phyloP scores from a whole-genome alignment of 2,329 filamentous ascomycete genomes.

The Colletotrichum lupini region DNA sequence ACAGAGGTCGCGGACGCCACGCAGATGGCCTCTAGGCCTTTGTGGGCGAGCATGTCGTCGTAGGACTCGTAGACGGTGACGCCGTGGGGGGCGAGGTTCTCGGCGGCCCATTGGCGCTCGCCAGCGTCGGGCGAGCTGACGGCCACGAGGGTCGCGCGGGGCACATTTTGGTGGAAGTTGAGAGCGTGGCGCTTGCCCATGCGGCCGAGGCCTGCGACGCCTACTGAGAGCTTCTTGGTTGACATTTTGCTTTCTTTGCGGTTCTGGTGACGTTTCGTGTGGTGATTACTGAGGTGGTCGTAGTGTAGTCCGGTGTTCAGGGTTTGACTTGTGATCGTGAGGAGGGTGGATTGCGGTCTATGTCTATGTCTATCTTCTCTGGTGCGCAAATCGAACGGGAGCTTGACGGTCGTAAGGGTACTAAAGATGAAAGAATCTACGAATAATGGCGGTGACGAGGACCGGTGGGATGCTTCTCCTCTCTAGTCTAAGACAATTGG shows the following conservation, averaged over 20 bases:
- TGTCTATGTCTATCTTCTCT: neutral
- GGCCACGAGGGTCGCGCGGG: constrained; percentile 60
- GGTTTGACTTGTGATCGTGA: too few species aligned
- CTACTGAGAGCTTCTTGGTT: constrained; percentile 52
- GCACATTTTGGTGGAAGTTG: constrained; percentile 57
- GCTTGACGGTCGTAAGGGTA: neutral
- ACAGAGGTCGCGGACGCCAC: constrained; percentile 59
- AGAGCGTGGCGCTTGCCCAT: constrained; percentile 64
- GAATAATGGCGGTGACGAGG: neutral
- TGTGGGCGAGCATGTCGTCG: constrained; percentile 56
- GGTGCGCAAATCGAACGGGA: neutral
- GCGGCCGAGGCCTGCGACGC: constrained; percentile 60
- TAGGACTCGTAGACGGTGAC: constrained; percentile 57
- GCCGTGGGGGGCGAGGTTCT: constrained; percentile 55
- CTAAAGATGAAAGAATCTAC: neutral
- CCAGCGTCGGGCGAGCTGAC: constrained; percentile 57
- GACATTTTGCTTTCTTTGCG: constrained; percentile 27
- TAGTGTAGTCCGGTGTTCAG: too few species aligned
- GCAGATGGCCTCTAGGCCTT: constrained; percentile 52
- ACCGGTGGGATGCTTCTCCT: neutral
- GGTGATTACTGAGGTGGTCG: neutral
- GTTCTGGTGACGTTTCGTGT: neutral
- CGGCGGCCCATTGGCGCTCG: constrained; percentile 57
- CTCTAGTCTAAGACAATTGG: neutral
- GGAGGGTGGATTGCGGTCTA: neutral